A percentile compares a stretch with the other conserved stretches of the same genome.
Conservation (phyloP, 2,329 filamentous ascomycete genomes). For the Xylariaceae sp. region DNA sequence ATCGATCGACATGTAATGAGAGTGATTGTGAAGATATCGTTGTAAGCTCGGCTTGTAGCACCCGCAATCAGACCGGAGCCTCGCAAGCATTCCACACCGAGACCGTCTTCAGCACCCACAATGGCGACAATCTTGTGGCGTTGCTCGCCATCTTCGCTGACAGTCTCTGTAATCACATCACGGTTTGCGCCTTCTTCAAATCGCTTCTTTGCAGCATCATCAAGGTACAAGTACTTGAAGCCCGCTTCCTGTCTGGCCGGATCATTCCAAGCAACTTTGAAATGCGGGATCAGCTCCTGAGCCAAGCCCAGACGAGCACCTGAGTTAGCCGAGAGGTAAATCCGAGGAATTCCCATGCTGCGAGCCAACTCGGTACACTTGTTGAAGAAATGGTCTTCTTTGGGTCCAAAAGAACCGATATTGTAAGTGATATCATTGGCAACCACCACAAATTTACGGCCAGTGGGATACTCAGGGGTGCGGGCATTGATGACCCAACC, state of each 20-base stretch:
- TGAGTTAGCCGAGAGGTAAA: constrained; percentile 98
- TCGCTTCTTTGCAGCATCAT: constrained; percentile 75
- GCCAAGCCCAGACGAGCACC: constrained; percentile 96
- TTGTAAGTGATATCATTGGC: constrained; percentile 99
- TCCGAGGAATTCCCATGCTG: constrained; percentile 89
- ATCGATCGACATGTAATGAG: constrained; percentile 97
- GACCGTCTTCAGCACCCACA: constrained; percentile 86
- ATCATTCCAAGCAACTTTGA: constrained; percentile 96
- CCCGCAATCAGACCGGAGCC: constrained; percentile 97
- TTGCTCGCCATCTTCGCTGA: constrained; percentile 81
- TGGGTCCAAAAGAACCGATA: constrained; percentile 94
- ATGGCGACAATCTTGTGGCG: constrained; percentile 92
- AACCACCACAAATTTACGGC: constrained; percentile 88
- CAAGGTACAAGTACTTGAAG: constrained; percentile 96
- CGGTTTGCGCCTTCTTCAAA: constrained; percentile 73
- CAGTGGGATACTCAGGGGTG: constrained; percentile 91
- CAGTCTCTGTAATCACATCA: constrained; percentile 80
- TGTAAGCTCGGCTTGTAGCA: constrained; percentile 93
- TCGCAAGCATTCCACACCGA: constrained; percentile 95
- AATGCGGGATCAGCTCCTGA: constrained; percentile 93
- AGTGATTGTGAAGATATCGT: constrained; percentile 98
- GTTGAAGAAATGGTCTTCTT: constrained; percentile 97
- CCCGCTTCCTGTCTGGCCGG: constrained; percentile 71
- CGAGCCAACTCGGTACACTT: constrained; percentile 97
- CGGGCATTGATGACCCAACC: constrained; percentile 93